phyloP scores from a whole-genome alignment of 805 yeast species.

The Nakazawaea peltata region DNA sequence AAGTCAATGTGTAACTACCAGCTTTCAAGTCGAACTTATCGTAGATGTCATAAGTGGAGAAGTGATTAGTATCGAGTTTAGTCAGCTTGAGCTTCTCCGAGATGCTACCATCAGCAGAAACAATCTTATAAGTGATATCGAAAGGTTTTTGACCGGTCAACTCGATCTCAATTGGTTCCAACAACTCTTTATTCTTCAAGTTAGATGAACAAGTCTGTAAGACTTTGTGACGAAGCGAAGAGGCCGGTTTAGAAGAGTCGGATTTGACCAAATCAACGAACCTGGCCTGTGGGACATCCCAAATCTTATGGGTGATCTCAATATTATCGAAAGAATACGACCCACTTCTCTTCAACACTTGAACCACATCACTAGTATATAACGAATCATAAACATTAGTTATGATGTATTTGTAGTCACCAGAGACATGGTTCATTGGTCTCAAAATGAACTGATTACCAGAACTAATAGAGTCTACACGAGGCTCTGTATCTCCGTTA shows the following conservation, averaged over 20 bases:
- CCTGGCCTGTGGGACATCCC: conserved; percentile 50
- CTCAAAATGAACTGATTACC: conserved; percentile 28
- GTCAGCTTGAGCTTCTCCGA: conserved; percentile 37
- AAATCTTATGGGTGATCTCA: conserved; percentile 42
- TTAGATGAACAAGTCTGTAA: conserved; percentile 23
- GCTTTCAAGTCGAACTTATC: conserved; percentile 36
- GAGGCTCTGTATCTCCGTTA: conserved; percentile 34
- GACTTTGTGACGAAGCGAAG: conserved; percentile 2
- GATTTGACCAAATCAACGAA: conserved; percentile 13
- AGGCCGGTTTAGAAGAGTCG: background rate
- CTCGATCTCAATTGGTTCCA: conserved; percentile 48
- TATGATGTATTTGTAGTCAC: conserved; percentile 55
- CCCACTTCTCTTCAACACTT: conserved; percentile 16
- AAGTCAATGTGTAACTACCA: conserved; percentile 63
- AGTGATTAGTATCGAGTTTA: conserved; percentile 28
- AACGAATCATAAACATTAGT: conserved; percentile 57
- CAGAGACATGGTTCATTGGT: conserved; percentile 33
- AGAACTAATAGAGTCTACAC: conserved; percentile 20
- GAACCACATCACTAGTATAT: conserved; percentile 37
- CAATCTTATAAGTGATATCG: conserved; percentile 42
- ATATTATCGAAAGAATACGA: conserved; percentile 23
- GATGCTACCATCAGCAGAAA: conserved; percentile 45
- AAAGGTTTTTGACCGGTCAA: conserved; percentile 59
- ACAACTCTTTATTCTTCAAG: conserved; percentile 15
- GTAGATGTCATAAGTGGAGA: conserved; percentile 36